Evolutionary conservation across 2,329 filamentous ascomycete genomes (phyloP).

Genomic region (Onygena corvina): DNA sequence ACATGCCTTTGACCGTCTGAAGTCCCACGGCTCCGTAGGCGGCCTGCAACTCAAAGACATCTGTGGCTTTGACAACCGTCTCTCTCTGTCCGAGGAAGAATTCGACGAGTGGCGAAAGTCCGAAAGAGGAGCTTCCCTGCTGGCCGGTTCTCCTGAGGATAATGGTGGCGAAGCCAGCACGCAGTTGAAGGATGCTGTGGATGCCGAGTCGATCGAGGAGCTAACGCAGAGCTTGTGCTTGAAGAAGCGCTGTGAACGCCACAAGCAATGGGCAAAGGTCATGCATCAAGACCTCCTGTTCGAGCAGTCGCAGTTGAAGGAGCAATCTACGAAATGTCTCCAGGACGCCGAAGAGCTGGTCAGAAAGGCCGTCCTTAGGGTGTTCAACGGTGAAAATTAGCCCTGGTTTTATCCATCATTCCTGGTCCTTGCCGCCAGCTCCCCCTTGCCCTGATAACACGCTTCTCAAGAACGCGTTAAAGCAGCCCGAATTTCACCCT

Average conservation of each 20-base stretch:
- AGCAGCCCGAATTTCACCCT: no score
- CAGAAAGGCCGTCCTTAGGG: constrained; percentile 35
- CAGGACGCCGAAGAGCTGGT: constrained; percentile 32
- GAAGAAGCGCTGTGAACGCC: constrained; percentile 38
- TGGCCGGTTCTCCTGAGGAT: constrained; percentile 28
- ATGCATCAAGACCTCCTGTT: constrained; percentile 36
- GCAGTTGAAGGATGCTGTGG: constrained; percentile 24
- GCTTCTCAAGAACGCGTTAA: no score
- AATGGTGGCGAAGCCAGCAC: constrained; percentile 19
- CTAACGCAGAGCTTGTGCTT: constrained; percentile 34
- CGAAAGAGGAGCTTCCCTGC: constrained; percentile 27
- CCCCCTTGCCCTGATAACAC: not conserved
- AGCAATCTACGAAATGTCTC: constrained; percentile 31
- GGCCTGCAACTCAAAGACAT: constrained; percentile 35
- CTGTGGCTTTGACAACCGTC: constrained; percentile 37
- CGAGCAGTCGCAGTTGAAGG: constrained; percentile 30
- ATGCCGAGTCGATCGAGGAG: constrained; percentile 20
- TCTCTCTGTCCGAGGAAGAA: constrained; percentile 39
- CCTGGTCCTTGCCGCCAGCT: not conserved
- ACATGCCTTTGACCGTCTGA: constrained; percentile 33
- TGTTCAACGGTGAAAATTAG: constrained; percentile 23
- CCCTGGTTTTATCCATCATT: not conserved
- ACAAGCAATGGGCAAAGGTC: constrained; percentile 38
- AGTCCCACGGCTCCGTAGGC: constrained; percentile 14
- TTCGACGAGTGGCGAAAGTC: constrained; percentile 37